Conservation (phyloP, 768 basidiomycete species). For the Asterophora lycoperdoides region DNA sequence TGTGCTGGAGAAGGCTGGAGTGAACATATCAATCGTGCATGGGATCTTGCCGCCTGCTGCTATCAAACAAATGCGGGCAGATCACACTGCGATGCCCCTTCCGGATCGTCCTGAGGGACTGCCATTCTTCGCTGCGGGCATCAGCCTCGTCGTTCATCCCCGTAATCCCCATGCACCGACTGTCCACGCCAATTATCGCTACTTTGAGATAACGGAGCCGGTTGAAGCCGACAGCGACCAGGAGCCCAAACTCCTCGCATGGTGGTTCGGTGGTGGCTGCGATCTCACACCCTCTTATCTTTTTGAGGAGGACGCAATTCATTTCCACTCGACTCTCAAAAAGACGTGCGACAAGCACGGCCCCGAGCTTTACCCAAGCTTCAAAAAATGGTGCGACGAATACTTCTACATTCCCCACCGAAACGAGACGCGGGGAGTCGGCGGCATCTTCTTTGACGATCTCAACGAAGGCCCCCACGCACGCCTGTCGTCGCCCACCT, state of each 20-base stretch:
- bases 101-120: conserved; percentile 58
- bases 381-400: conserved; percentile 97
- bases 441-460: conserved; percentile 97
- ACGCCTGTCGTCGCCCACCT: conserved; percentile 44
- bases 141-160: conserved; percentile 92
- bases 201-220: conserved; percentile 84
- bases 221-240: conserved; percentile 17
- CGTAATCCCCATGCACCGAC: conserved; percentile 92
- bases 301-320: conserved; percentile 77
- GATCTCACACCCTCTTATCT: conserved; percentile 95
- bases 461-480: conserved; percentile 62
- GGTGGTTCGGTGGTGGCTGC: conserved; percentile 99
- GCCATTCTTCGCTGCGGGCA: conserved; percentile 91
- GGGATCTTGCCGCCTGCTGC: conserved; percentile 85
- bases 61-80: conserved; percentile 91
- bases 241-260: conserved; percentile 63
- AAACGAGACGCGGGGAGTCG: conserved; percentile 80
- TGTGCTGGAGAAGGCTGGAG: conserved; percentile 91
- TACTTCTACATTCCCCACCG: conserved; percentile 95
- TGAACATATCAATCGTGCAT: conserved; percentile 91
- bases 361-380: conserved; percentile 59
- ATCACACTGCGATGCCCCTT: conserved; percentile 75
- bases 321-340: conserved; percentile 83
- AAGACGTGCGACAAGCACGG: conserved; percentile 73
- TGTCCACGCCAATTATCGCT: conserved; percentile 94